A percentile compares a stretch with the other conserved stretches of the same genome.
Conservation (phyloP, 441 rosid genomes). For the Monsonia emarginata region DNA sequence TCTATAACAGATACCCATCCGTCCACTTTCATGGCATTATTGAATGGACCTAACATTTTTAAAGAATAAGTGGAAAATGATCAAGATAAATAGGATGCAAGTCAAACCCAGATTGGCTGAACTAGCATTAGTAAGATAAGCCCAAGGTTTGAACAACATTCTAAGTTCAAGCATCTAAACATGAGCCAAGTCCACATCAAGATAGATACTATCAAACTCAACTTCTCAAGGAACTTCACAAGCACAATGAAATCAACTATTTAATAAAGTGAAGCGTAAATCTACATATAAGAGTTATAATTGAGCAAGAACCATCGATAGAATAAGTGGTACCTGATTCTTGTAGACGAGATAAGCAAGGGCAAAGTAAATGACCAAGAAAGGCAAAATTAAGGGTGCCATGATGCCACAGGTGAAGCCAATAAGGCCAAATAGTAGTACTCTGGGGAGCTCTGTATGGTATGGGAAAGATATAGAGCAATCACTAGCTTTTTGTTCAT, state of each 20-base stretch:
- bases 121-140: not conserved
- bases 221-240: not conserved
- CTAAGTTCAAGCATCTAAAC: not conserved
- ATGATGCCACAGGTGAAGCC: slow-evolving; percentile 77
- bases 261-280: slow-evolving; percentile 12
- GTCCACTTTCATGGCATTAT: not conserved
- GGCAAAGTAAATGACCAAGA: slow-evolving; percentile 59
- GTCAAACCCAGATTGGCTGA: not conserved
- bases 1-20: not conserved
- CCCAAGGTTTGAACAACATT: not conserved
- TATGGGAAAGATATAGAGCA: slow-evolving; percentile 58
- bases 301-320: slow-evolving; percentile 7
- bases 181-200: not conserved
- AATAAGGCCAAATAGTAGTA: slow-evolving; percentile 67
- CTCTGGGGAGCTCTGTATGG: slow-evolving; percentile 79
- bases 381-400: slow-evolving; percentile 79
- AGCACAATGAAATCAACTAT: slow-evolving; percentile 7
- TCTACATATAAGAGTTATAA: slow-evolving; percentile 1
- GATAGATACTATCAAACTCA: too few relatives aligned
- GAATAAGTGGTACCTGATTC: slow-evolving; percentile 55
- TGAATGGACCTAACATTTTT: not conserved
- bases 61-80: not conserved
- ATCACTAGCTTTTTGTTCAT: slow-evolving; percentile 30
- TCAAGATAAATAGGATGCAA: not conserved
- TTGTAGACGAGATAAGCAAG: slow-evolving; percentile 69